Evolutionary conservation across 2,329 filamentous ascomycete species (phyloP), one percentile per base, ranked within the genome.

Genomic region (Purpureocillium takamizusanense): DNA sequence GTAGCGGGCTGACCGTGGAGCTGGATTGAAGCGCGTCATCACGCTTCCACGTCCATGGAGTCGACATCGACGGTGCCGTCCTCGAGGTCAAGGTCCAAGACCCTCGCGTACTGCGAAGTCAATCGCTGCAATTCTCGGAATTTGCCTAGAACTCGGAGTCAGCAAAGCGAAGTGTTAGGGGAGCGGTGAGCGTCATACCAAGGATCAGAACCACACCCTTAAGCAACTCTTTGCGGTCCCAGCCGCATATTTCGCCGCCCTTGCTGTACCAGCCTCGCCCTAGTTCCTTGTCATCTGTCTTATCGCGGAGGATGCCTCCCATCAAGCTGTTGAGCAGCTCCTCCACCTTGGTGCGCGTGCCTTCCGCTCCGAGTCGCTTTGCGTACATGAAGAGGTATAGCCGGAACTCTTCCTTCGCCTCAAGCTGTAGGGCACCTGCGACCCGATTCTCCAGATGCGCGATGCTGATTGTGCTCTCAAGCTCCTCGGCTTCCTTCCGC

Each of bases 341-440:
- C 57, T 97, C 90, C 2, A 95, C 88, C 64, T 98, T 98, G 40
- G 78, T 73, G 49, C 83, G 79, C 37, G 90, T 67, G 0, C 88
- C 88, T 59, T 98, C 94, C 0, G 88, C 87, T 1, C 92, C 92
- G 6, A 98, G 76, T 1, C 92, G 81, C 65, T 95, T 97, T 4
- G 89, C 90, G 54, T 98, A 98, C 88, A 97, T 97, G 53, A 88
- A 83, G n/a, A 98, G 67, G 54, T 97, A 97, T 2, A 95, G 70
- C 41, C 87, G 79, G 64, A 97, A 98, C 57, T 98, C 92, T 42
- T 97, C 89, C 50, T 80, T 83, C 0, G 92, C 83, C 4, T 83
- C 86, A 1, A 98, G 67, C 42, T 86, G 83, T 55, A 94, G 65
- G 1, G 92, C 86, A 4, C 87, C 94, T 3, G 92, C 90, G 33